Percentiles rank a stretch among this genome's conserved stretches.
phyloP scores from a whole-genome alignment of 2,329 filamentous ascomycete genomes.

The Penicillium sp. region DNA sequence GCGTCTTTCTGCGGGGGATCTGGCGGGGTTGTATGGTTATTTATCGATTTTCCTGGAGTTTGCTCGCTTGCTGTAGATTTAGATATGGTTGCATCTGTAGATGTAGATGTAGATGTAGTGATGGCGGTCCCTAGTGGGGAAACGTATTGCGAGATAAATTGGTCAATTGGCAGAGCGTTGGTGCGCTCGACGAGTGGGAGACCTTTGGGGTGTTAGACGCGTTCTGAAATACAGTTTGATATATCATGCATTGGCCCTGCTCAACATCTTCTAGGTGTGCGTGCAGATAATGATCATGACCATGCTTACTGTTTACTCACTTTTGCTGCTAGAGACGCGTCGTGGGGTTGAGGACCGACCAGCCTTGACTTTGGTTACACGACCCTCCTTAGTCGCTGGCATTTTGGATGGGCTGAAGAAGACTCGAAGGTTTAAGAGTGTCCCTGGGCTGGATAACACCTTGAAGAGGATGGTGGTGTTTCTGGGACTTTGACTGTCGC shows the following conservation, averaged over 20 bases:
- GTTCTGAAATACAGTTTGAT: conserved; percentile 1
- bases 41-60: too few species aligned
- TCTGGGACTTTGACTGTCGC: too few species aligned
- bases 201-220: conserved; percentile 19
- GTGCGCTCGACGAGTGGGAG: conserved; percentile 46
- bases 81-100: too few species aligned
- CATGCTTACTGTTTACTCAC: conserved; percentile 17
- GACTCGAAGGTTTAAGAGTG: too few species aligned
- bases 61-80: too few species aligned
- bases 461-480: too few species aligned
- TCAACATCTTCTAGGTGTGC: too few species aligned
- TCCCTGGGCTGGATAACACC: too few species aligned
- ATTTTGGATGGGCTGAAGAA: conserved; percentile 5
- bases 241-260: too few species aligned
- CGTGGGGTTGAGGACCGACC: conserved; percentile 13
- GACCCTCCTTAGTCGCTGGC: conserved; percentile 27
- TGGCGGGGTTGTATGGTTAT: too few species aligned
- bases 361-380: conserved; percentile 28
- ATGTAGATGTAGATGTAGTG: not conserved
- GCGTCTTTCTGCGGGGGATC: not conserved
- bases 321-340: conserved; percentile 20
- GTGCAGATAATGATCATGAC: too few species aligned
- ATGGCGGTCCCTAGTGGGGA: conserved; percentile 16
- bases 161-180: conserved; percentile 43
- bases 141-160: conserved; percentile 46